These are phyloP conservation scores for Murraya koenigii DNA, from an alignment of 345 rosid genomes.

Conservation along the genomic window DNA sequence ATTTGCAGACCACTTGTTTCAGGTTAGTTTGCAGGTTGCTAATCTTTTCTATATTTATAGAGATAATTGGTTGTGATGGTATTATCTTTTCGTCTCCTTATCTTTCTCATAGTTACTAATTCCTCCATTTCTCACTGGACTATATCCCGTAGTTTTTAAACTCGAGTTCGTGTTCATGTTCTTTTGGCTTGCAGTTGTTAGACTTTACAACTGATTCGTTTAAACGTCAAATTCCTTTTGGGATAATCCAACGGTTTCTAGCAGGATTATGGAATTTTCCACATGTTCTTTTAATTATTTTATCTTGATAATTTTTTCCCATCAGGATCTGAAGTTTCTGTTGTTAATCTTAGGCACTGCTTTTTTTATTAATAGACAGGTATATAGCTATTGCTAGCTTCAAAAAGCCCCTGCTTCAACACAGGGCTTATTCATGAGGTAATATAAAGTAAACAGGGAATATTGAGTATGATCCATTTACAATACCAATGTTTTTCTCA, in stretches of 20 bases:
- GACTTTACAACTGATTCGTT: background rate
- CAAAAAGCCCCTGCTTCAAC: background rate
- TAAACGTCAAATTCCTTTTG: background rate
- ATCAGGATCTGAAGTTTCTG: background rate
- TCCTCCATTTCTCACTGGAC: background rate
- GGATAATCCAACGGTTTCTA: too few species aligned
- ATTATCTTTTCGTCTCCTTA: background rate
- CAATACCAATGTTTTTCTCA: background rate
- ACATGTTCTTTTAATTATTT: background rate
- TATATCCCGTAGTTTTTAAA: background rate
- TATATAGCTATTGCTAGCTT: background rate
- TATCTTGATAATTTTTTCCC: background rate
- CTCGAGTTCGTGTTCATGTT: background rate
- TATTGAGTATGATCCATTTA: background rate
- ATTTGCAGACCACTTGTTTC: constrained; percentile 51
- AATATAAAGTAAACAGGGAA: background rate
- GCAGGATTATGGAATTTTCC: too few species aligned
- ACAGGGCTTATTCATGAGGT: background rate
- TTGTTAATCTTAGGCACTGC: background rate
- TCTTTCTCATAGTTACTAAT: background rate
- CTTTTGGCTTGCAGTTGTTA: background rate
- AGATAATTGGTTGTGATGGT: background rate
- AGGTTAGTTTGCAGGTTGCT: constrained; percentile 36
- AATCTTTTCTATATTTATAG: background rate
- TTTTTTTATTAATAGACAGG: background rate